Evolutionary conservation across 257 asterid species (phyloP), one percentile per base, ranked within the genome.

Genomic region (Nicotiana tabacum): DNA sequence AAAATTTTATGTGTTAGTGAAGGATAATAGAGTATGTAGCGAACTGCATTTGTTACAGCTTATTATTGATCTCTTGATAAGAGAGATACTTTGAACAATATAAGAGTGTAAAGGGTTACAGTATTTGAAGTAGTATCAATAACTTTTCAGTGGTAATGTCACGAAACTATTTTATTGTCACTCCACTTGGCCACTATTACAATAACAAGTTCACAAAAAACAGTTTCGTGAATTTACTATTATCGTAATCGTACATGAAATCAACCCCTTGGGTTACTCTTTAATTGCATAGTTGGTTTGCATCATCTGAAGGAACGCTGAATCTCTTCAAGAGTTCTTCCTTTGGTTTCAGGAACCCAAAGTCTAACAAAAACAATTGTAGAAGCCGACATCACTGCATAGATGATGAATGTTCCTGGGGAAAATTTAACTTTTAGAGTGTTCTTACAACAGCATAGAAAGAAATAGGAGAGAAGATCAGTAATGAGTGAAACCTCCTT

Each of bases 321-420:
- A 66, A 92, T 93, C 80, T 93, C 98, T 90, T 95, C 99, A 32
- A 95, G 88, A 21, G 97, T 93, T 87, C 82, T 92, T 77, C 98
- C 98, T 89, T 93, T 90, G 78, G 97, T 95, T 84, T 95, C 97
- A 43, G 98, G 99, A 77, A 95, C 93, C 91, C 97, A 92, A 84
- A 91, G 33, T 27, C 85, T 85, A 81, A 91, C 91, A 83, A 92
- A 90, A 46, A 65, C 90, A 12, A 90, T 65, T 0, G 97, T 91
- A 77, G 90, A 89, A 29, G 92, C 91, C 39, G 95, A 90, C 46
- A 88, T 80, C 30, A 88, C 27, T 9, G 93, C 90, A 74, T 93
- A 95, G 5, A 90, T 85, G 53, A 86, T 37, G 85, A 95, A 93
- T 16, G 98, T 93, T 85, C 96, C 98, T 95, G 97, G 46, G 81